Conservation (phyloP, 176 grass and related monocot genomes). For the Dactylis glomerata region DNA sequence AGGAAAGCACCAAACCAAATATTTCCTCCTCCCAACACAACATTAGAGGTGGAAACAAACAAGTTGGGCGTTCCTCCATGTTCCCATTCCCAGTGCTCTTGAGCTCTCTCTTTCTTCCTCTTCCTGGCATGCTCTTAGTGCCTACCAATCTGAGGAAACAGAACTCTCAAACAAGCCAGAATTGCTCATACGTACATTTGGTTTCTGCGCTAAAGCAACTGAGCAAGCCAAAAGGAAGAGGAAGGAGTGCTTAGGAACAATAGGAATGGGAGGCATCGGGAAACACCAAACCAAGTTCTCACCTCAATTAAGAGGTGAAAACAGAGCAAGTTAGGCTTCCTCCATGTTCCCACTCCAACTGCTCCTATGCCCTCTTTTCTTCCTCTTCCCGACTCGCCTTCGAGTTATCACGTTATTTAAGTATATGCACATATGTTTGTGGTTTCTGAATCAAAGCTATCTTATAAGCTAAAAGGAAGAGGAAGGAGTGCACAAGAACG, state of each 20-base stretch:
- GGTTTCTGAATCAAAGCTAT: not conserved
- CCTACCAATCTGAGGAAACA: not conserved
- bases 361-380: conserved; percentile 27
- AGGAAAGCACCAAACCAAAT: conserved; percentile 10
- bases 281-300: not conserved
- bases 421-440: not conserved
- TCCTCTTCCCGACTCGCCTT: conserved; percentile 27
- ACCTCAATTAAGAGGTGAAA: not conserved
- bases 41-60: not conserved
- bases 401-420: not conserved
- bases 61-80: conserved; percentile 35
- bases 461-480: conserved; percentile 1
- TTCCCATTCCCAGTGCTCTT: conserved; percentile 42
- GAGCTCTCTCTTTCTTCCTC: conserved; percentile 32
- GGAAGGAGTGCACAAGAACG: not conserved
- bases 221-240: conserved; percentile 18
- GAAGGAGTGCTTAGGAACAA: too few species aligned
- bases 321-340: not conserved
- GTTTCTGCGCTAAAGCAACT: not conserved
- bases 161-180: not conserved
- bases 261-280: too few species aligned
- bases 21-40: not conserved
- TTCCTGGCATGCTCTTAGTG: conserved; percentile 20
- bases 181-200: not conserved
- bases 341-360: conserved; percentile 26